Evolutionary conservation across 768 basidiomycete species (phyloP), one percentile per base, ranked within the genome.

Genomic region (Leccinum pellstonianum): DNA sequence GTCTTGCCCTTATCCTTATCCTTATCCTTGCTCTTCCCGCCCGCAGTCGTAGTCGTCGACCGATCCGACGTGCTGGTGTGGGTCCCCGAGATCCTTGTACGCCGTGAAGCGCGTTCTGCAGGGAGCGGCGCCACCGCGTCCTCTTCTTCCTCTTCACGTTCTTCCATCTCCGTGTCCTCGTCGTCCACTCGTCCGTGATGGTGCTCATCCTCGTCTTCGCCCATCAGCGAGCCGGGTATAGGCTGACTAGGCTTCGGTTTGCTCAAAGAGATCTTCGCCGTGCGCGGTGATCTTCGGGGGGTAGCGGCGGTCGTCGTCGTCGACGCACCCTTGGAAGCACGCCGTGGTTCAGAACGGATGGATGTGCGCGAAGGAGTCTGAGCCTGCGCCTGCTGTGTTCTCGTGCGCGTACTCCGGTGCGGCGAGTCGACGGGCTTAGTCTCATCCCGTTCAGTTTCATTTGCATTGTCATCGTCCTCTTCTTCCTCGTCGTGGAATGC

Each of bases 401-500:
- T 56, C 25, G 61, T 54, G 43, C 62, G 64, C 6, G 64, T 48
- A 38, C 35, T 60, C 25, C 51, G 66, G 19, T 37, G 70, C 3
- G 64, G 66, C 19, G 62, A 62, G 14, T 58, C 25, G 7, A 58
- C 7, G n/a, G 63, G 63, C 12, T 63, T 59, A 19, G 60, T 57
- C 29, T 64, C 61, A 3, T 54, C 52, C 3, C 62, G 60, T 7
- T 59, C 55, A 5, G 56, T 74, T 3, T 79, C 72, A 5, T 55
- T 66, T 12, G 77, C 78, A 7, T 76, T 31, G 14, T 55, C 61
- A 1, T 72, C 71, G 0, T 61, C 65, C 1, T 62, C 71, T 6
- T 80, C 81, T 10, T 79, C 80, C 2, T 79, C 78, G 2, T 68
- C 68, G 8, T 70, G 68, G 62, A 84, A 83, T 35, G 81, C 81